phyloP scores from a whole-genome alignment of 129 eudicot species.

The Gnaphalium uliginosum region DNA sequence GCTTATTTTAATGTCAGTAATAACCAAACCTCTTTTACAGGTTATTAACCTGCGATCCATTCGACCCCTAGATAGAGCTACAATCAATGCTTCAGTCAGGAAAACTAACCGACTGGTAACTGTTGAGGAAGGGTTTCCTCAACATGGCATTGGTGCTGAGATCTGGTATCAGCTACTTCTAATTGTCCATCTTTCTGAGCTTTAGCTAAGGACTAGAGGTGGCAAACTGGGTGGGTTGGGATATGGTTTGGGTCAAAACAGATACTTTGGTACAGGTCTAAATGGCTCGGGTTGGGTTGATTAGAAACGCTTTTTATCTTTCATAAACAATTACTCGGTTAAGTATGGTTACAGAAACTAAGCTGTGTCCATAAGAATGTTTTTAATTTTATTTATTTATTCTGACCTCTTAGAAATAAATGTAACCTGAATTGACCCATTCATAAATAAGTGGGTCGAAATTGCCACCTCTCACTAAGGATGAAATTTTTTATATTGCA shows the following conservation, averaged over 20 bases:
- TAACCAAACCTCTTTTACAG: slow-evolving; percentile 23
- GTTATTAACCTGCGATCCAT: slow-evolving; percentile 71
- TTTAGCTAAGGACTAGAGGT: neutral
- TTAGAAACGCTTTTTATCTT: neutral
- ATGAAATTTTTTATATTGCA: neutral
- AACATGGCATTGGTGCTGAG: slow-evolving; percentile 88
- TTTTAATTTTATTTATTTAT: neutral
- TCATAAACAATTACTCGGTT: neutral
- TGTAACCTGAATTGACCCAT: neutral
- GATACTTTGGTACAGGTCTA: neutral
- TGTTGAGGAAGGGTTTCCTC: slow-evolving; percentile 84
- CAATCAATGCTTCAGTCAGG: slow-evolving; percentile 72
- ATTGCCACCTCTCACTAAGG: neutral
- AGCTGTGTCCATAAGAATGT: neutral
- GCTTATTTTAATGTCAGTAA: neutral
- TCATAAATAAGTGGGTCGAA: neutral
- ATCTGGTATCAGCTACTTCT: slow-evolving; percentile 48
- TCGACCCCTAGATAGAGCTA: slow-evolving; percentile 71
- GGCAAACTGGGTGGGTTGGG: neutral
- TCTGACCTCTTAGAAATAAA: neutral
- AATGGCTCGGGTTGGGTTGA: neutral
- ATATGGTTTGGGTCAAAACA: neutral
- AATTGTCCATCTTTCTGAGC: neutral
- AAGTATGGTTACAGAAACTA: neutral
- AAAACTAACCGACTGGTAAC: slow-evolving; percentile 77